Conservation (phyloP, 1,139 yeast species). For the Pichia sp. region DNA sequence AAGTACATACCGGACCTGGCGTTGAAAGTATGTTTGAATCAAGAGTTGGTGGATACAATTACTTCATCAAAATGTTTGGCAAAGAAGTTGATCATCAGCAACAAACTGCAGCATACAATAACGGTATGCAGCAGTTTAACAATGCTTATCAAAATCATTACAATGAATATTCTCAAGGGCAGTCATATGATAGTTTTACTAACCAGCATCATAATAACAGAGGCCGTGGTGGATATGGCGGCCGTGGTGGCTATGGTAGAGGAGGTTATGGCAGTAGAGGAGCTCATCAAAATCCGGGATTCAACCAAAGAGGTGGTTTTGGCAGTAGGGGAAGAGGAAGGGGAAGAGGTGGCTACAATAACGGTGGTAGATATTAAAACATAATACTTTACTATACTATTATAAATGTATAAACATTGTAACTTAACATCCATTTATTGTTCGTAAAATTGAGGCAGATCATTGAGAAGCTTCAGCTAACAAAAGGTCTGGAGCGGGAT, state of each 20-base stretch:
- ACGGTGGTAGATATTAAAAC: neutral
- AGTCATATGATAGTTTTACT: conserved; percentile 10
- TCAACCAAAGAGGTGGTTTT: neutral
- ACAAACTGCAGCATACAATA: conserved; percentile 10
- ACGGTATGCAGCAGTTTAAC: conserved; percentile 6
- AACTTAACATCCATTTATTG: no score
- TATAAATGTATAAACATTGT: neutral
- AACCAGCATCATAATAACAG: conserved; percentile 1
- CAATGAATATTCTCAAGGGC: conserved; percentile 13
- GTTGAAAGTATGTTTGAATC: conserved; percentile 29
- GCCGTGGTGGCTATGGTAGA: conserved; percentile 7
- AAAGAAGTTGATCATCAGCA: conserved; percentile 17
- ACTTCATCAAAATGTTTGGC: conserved; percentile 24
- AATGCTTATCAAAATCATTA: conserved; percentile 16
- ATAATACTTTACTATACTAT: neutral
- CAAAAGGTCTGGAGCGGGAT: no score
- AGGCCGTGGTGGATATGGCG: conserved; percentile 2
- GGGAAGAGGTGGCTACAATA: neutral
- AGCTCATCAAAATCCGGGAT: neutral
- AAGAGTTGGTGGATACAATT: conserved; percentile 35
- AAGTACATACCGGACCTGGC: conserved; percentile 25
- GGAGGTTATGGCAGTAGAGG: neutral
- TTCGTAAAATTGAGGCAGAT: no score
- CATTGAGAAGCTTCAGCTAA: no score
- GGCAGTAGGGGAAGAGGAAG: neutral